These are phyloP conservation scores for Pharus latifolius DNA, from an alignment of 176 grass and related monocot species.

Conservation along the genomic window DNA sequence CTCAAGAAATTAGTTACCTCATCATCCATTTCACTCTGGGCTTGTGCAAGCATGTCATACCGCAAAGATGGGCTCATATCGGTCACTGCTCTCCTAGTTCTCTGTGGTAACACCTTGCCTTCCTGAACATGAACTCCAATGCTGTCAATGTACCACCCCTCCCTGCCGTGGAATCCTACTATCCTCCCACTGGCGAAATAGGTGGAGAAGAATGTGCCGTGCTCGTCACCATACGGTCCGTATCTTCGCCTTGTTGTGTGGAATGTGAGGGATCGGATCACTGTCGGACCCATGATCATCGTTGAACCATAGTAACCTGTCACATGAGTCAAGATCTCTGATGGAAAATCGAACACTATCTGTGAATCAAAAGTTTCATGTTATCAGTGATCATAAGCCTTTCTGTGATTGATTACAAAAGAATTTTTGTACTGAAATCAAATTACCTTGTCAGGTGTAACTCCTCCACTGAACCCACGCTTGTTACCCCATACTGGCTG, in stretches of 20 bases:
- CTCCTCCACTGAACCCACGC: slow-evolving; percentile 60
- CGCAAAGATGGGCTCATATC: slow-evolving; percentile 3
- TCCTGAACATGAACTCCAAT: slow-evolving; percentile 85
- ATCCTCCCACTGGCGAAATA: slow-evolving; percentile 57
- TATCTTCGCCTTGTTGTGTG: slow-evolving; percentile 69
- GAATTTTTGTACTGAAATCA: not conserved
- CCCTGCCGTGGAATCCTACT: slow-evolving; percentile 78
- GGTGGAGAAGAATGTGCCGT: slow-evolving; percentile 75
- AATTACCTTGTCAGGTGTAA: slow-evolving; percentile 67
- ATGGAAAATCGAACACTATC: slow-evolving; percentile 78
- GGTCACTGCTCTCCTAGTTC: slow-evolving; percentile 2
- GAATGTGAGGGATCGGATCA: slow-evolving; percentile 67
- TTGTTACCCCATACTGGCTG: slow-evolving; percentile 95
- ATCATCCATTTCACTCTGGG: slow-evolving; percentile 23
- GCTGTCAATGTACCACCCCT: slow-evolving; percentile 78
- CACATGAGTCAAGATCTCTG: slow-evolving; percentile 78
- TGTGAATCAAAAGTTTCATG: slow-evolving; percentile 14
- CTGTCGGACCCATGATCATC: slow-evolving; percentile 77
- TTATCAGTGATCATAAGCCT: not conserved
- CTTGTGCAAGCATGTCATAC: slow-evolving; percentile 30
- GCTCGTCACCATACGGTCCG: slow-evolving; percentile 76
- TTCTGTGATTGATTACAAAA: not conserved
- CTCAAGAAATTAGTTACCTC: slow-evolving; percentile 39
- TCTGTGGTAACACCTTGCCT: slow-evolving; percentile 34
- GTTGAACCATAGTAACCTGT: slow-evolving; percentile 64